Base-by-base conservation (phyloP, 352 stramenopile genomes). In the Pythium rhizo-oryzae region DNA sequence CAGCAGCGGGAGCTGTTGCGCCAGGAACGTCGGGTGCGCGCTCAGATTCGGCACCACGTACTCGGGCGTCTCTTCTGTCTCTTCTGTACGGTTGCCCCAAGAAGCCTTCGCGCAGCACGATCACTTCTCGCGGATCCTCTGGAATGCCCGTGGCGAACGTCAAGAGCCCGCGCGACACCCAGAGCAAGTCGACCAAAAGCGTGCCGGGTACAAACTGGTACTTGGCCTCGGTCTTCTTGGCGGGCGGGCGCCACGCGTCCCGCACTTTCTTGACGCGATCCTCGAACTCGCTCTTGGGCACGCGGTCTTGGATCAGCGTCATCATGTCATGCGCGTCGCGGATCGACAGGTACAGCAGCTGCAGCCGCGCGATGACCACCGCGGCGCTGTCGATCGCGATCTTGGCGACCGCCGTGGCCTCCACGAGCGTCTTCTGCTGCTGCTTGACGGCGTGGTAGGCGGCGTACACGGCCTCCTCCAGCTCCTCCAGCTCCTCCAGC, bases 401-500 rank as follows among this genome's bases (percentile, higher is more conserved):
- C 59, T 59, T 15, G n/a, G 37, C 43, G 23, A 53, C 61, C 2
- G 25, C 39, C 9, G 50, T 56, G 8, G 61, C 61, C 19, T 67
- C 51, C 9, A 61, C 25, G 25, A 61, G 51, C 25, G 61, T 49
- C 1, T 39, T 37, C 41, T n/a, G 61, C 28, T 61, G 15, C 5
- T 8, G 23, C 28, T 67, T 67, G 18, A 67, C 61, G 6, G 55
- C 51, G 16, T 1, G 6, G 41, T 56, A 61, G 7, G 50, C 39
- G 15, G 28, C 61, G 52, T 67, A 61, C 24, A 67, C 61, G 25
- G 47, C 37, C 8, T 67, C 61, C 11, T 21, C 19, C 37, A 67
- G 18, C 35, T 67, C 51, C 16, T n/a, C n/a, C n/a, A 65, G 44
- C 47, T 57, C 59, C 15, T 61, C 51, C 24, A 67, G 19, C 19